A percentile compares a stretch with the other conserved stretches of the same genome.
Conservation (phyloP, 1,284 basidiomycete genomes). For the Crucibulum parvulum region DNA sequence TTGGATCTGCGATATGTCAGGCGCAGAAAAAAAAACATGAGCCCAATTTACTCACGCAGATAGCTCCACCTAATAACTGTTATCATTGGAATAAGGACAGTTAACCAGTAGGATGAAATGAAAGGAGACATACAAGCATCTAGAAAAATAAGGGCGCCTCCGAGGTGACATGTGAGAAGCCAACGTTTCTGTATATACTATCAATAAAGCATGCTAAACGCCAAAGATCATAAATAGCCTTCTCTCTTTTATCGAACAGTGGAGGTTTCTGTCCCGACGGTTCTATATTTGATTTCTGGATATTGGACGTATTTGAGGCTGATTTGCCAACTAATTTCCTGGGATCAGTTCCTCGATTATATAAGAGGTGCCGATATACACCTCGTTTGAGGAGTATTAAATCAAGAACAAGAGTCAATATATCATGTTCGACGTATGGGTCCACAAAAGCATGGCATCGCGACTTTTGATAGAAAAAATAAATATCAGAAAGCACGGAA, state of each 20-base stretch:
- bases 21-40: neutral
- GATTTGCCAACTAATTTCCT: constrained; percentile 40
- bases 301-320: constrained; percentile 7
- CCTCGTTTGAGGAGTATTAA: constrained; percentile 87
- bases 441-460: constrained; percentile 81
- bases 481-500: constrained; percentile 2
- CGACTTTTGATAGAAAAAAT: constrained; percentile 38
- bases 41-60: constrained; percentile 49
- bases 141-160: constrained; percentile 59
- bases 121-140: constrained; percentile 66
- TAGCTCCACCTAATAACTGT: constrained; percentile 81
- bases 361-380: constrained; percentile 90
- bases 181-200: constrained; percentile 54
- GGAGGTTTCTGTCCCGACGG: neutral
- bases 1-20: constrained; percentile 37
- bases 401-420: constrained; percentile 81
- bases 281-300: neutral
- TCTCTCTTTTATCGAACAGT: constrained; percentile 13
- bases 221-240: constrained; percentile 13
- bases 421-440: constrained; percentile 90
- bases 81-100: neutral
- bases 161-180: constrained; percentile 62
- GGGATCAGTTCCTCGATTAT: constrained; percentile 80
- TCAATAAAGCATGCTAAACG: neutral
- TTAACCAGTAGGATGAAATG: constrained; percentile 1